Percentiles rank a stretch among this genome's conserved stretches.
Evolutionary conservation across 345 rosid species (phyloP).

Genomic region (Dimocarpus longan): DNA sequence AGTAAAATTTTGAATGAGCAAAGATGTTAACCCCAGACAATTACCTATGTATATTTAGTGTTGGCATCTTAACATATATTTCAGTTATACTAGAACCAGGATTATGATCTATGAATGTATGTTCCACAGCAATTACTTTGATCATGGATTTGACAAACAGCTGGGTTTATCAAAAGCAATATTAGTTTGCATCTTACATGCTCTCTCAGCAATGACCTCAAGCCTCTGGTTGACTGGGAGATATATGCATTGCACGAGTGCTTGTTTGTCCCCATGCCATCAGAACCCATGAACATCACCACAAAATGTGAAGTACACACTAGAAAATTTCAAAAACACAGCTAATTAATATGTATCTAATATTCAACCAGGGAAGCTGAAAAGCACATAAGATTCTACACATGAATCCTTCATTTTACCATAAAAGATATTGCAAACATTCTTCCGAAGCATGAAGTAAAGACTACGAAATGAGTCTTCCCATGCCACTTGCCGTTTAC

Average conservation of each 20-base stretch:
- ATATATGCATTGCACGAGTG: constrained; percentile 68
- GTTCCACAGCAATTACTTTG: neutral
- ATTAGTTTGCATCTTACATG: constrained; percentile 61
- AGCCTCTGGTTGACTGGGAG: constrained; percentile 78
- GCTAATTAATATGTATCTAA: constrained; percentile 13
- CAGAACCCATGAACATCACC: constrained; percentile 71
- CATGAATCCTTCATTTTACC: constrained; percentile 50
- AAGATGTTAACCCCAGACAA: neutral
- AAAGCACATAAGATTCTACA: neutral
- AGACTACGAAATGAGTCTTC: constrained; percentile 92
- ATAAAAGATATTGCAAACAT: constrained; percentile 69
- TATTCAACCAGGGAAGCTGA: constrained; percentile 14
- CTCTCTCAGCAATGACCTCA: constrained; percentile 76
- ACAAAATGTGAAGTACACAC: constrained; percentile 89
- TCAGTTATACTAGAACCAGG: constrained; percentile 3
- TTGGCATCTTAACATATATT: neutral
- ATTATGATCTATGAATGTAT: neutral
- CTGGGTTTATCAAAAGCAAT: neutral
- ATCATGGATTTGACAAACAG: neutral
- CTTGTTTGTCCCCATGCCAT: constrained; percentile 46
- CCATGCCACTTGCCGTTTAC: constrained; percentile 71
- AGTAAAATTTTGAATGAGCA: neutral
- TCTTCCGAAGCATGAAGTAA: constrained; percentile 79
- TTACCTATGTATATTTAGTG: neutral
- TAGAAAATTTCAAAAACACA: constrained; percentile 37